Evolutionary conservation across 441 rosid species (phyloP).

Genomic region (Aquilaria agallochum): DNA sequence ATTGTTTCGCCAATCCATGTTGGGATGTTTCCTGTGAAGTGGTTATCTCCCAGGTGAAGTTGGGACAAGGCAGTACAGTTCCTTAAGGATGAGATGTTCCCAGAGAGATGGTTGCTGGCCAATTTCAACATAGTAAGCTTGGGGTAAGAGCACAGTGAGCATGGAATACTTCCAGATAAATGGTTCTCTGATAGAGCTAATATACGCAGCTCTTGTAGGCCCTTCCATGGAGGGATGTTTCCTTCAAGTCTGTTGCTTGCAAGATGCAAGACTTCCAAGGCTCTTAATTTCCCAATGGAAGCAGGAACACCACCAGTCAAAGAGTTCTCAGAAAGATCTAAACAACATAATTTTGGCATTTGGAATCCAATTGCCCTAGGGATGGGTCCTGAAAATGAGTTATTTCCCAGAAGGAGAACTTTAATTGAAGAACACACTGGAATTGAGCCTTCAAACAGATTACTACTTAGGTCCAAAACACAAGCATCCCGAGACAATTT

Average conservation of each 20-base stretch:
- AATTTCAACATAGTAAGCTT: background rate
- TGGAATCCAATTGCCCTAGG: slow-evolving; percentile 1
- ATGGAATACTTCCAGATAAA: background rate
- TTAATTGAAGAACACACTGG: too few species aligned
- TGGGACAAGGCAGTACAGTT: background rate
- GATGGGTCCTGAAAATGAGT: slow-evolving; percentile 13
- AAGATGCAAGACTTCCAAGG: slow-evolving; percentile 2
- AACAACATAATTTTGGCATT: background rate
- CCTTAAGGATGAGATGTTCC: background rate
- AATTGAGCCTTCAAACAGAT: too few species aligned
- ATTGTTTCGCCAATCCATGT: background rate
- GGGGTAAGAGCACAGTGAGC: background rate
- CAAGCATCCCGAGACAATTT: too few species aligned
- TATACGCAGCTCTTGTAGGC: background rate
- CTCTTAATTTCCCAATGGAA: slow-evolving; percentile 13
- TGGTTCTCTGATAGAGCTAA: background rate
- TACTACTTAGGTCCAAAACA: too few species aligned
- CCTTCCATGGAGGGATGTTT: background rate
- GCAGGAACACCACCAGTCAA: slow-evolving; percentile 11
- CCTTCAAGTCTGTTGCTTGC: slow-evolving; percentile 10
- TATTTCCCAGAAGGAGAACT: slow-evolving; percentile 3
- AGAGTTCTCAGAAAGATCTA: slow-evolving; percentile 7
- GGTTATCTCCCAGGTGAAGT: background rate
- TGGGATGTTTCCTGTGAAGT: background rate
- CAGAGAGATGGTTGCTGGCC: background rate